Evolutionary conservation across 2,329 filamentous ascomycete genomes (phyloP).

Genomic region (Beauveria sp.): DNA sequence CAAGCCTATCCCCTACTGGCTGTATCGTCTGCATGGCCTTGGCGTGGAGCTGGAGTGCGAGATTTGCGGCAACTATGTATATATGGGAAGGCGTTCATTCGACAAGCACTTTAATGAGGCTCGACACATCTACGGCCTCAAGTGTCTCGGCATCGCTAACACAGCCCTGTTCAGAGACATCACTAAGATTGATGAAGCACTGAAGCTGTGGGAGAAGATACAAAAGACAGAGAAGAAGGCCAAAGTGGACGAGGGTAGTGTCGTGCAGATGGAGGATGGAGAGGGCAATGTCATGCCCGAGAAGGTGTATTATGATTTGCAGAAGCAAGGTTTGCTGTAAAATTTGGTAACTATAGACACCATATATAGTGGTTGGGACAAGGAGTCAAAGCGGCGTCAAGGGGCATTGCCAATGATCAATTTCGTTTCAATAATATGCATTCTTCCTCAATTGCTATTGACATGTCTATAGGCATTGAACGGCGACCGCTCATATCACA

Average conservation of each 20-base stretch:
- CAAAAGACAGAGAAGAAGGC: constrained; percentile 75
- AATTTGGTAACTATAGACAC: constrained; percentile 2
- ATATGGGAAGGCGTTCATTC: constrained; percentile 91
- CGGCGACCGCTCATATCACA: background rate
- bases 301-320: constrained; percentile 93
- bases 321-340: constrained; percentile 80
- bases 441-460: too few relatives aligned
- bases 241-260: constrained; percentile 67
- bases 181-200: constrained; percentile 80
- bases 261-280: constrained; percentile 97
- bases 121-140: constrained; percentile 85
- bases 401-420: background rate
- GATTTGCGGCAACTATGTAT: constrained; percentile 97
- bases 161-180: constrained; percentile 91
- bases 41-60: constrained; percentile 94
- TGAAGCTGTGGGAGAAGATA: constrained; percentile 88
- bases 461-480: background rate
- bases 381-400: constrained; percentile 5
- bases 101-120: constrained; percentile 98
- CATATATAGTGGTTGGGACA: constrained; percentile 1
- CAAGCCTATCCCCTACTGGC: constrained; percentile 97
- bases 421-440: background rate
- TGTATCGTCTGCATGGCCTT: constrained; percentile 92
- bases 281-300: constrained; percentile 99
- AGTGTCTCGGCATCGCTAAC: constrained; percentile 89